Evolutionary conservation across 2,329 filamentous ascomycete species (phyloP), one percentile per base, ranked within the genome.

Genomic region (Sphaerulina populicola): DNA sequence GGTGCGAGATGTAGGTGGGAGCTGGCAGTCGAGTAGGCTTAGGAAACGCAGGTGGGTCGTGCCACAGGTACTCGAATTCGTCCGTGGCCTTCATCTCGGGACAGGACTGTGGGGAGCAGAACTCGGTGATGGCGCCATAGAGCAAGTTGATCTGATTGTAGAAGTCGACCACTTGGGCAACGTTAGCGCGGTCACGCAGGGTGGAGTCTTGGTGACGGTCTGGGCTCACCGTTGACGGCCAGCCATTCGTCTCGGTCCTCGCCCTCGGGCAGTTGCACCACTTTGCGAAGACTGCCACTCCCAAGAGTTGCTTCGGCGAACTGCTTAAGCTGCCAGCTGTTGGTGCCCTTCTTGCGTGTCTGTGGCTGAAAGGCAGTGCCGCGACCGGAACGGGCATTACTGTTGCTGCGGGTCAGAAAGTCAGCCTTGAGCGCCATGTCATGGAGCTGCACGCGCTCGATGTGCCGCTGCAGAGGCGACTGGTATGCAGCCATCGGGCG

Each of bases 61-160:
- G 93, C 93, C 93, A 98, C 60, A 98, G 83, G 71, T 98, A 98
- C 71, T 98, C 93, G 71, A 97, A 98, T 85, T 98, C 93, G 73
- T 98, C 94, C 8, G 93, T 98, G n/a, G 93, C 93, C 72, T 98
- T 98, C 93, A 98, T 98, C 74, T 97, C 93, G 0, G 93, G 93
- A 69, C 93, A 98, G 58, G 89, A 89, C 68, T 93, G 86, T 30
- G 93, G 91, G 23, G 93, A 97, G 77, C 93, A 98, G 72, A 98
- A 98, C 68, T 98, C 93, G 54, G 93, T 98, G 68, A 98, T 98
- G 60, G 93, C 93, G 53, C 94, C 94, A 69, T 98, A 98, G 53
- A 98, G 83, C 33, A 98, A 80, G 73, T 98, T 98, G 76, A 98
- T 94, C 72, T 98, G 93, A 75, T 98, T 98, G 81, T 98, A 98